Percentiles rank a stretch among this genome's conserved stretches.
These are phyloP conservation scores for Thielaviopsis ethacetica DNA, from an alignment of 2,329 filamentous ascomycete genomes.

Conservation along the genomic window DNA sequence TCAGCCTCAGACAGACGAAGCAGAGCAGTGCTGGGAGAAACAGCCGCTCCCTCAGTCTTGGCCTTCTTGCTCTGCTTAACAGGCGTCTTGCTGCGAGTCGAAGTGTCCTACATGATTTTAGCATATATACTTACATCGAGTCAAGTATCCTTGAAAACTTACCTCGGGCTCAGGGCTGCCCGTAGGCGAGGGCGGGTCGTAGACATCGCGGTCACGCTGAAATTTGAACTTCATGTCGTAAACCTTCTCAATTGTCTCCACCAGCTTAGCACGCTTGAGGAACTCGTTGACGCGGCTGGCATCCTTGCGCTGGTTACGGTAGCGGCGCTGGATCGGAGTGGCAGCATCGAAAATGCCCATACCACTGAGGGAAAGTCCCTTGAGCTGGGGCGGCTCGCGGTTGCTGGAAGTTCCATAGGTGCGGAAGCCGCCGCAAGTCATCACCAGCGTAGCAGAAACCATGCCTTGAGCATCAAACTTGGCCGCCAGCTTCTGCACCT, in stretches of 20 bases:
- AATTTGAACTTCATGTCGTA: constrained; percentile 37
- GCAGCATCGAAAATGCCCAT: constrained; percentile 75
- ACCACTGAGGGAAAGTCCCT: constrained; percentile 58
- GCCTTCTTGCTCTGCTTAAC: too few relatives aligned
- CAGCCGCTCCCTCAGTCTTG: too few relatives aligned
- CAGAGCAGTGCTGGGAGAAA: too few relatives aligned
- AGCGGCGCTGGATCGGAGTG: constrained; percentile 53
- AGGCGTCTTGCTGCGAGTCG: too few relatives aligned
- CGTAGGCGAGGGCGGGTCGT: constrained; percentile 35
- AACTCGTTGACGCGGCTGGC: constrained; percentile 53
- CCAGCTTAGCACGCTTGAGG: constrained; percentile 43
- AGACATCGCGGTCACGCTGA: constrained; percentile 39
- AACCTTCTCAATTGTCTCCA: constrained; percentile 49
- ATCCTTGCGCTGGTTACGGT: constrained; percentile 64
- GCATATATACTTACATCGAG: background rate
- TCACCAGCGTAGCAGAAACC: constrained; percentile 10
- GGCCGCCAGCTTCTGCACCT: background rate
- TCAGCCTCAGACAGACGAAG: too few relatives aligned
- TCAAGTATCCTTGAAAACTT: background rate
- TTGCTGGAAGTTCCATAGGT: constrained; percentile 3
- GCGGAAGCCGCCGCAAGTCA: constrained; percentile 4
- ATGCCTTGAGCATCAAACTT: constrained; percentile 3
- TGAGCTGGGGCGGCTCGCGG: constrained; percentile 27
- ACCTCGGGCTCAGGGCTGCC: background rate
- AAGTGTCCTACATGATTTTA: background rate